Conservation (phyloP, 257 asterid genomes). For the Echites panduratus region DNA sequence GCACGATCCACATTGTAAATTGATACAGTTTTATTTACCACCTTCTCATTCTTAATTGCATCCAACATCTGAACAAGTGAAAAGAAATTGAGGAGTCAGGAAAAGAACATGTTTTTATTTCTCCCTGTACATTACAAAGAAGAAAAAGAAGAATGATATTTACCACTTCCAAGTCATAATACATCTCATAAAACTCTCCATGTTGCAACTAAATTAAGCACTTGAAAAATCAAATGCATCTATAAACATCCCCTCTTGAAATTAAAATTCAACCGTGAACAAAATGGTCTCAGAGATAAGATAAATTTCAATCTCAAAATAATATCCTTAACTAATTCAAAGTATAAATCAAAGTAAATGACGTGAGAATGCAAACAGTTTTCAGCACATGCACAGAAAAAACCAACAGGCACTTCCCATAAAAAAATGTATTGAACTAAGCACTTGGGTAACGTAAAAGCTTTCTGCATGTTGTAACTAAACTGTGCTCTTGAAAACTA, state of each 20-base stretch:
- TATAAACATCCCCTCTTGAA: too few relatives aligned
- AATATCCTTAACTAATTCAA: too few relatives aligned
- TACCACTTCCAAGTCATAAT: background rate
- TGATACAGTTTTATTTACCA: conserved; percentile 58
- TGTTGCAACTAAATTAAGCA: background rate
- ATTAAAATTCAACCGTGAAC: background rate
- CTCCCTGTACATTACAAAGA: background rate
- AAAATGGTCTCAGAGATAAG: background rate
- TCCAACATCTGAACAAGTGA: conserved; percentile 51
- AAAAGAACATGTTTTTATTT: background rate
- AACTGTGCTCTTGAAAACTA: too few relatives aligned
- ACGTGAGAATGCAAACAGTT: too few relatives aligned
- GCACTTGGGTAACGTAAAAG: too few relatives aligned
- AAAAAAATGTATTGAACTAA: too few relatives aligned
- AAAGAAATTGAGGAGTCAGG: conserved; percentile 4
- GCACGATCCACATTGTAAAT: conserved; percentile 97
- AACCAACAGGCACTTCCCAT: background rate
- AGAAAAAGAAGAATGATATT: background rate
- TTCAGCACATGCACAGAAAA: background rate
- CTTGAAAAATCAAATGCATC: background rate
- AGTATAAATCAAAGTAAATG: too few relatives aligned
- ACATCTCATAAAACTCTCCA: background rate
- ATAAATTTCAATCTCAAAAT: background rate
- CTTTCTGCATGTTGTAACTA: too few relatives aligned
- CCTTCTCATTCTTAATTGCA: conserved; percentile 83